phyloP scores from a whole-genome alignment of 192 early-diverging fungal species.

The Linnemannia schmuckeri region DNA sequence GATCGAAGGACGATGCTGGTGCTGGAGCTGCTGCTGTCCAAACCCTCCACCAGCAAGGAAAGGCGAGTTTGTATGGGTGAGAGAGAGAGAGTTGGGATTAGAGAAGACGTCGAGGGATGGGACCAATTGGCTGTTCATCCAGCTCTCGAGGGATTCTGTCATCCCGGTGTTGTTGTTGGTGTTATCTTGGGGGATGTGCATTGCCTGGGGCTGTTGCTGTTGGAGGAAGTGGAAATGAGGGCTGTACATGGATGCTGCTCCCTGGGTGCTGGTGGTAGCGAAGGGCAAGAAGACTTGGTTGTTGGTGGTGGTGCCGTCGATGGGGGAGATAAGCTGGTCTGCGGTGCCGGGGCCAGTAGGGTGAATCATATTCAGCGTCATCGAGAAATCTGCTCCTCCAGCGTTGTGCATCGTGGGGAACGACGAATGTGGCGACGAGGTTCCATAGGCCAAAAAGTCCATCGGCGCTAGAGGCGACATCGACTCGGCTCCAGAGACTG shows the following conservation, averaged over 20 bases:
- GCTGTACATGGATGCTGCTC: not conserved
- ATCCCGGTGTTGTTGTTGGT: not conserved
- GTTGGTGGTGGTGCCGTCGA: not conserved
- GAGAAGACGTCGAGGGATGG: not conserved
- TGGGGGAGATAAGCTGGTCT: not conserved
- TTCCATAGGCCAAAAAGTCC: not conserved
- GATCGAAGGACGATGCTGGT: constrained; percentile 24
- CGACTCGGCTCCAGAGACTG: not conserved
- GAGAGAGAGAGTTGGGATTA: not conserved
- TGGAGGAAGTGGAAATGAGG: not conserved
- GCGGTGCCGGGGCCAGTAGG: not conserved
- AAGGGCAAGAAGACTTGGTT: not conserved
- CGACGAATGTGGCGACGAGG: not conserved
- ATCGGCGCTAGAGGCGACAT: not conserved
- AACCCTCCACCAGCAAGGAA: not conserved
- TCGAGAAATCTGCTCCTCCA: not conserved
- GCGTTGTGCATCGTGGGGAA: not conserved
- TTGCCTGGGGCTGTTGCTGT: not conserved
- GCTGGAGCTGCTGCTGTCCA: not conserved
- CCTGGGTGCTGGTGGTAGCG: not conserved
- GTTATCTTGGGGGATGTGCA: not conserved
- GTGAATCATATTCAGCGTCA: not conserved
- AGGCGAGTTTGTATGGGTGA: not conserved
- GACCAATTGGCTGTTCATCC: not conserved
- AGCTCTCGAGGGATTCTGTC: not conserved